Evolutionary conservation across 176 grass and related monocot species (phyloP).

Genomic region (Rhipidocladum racemiflorum): DNA sequence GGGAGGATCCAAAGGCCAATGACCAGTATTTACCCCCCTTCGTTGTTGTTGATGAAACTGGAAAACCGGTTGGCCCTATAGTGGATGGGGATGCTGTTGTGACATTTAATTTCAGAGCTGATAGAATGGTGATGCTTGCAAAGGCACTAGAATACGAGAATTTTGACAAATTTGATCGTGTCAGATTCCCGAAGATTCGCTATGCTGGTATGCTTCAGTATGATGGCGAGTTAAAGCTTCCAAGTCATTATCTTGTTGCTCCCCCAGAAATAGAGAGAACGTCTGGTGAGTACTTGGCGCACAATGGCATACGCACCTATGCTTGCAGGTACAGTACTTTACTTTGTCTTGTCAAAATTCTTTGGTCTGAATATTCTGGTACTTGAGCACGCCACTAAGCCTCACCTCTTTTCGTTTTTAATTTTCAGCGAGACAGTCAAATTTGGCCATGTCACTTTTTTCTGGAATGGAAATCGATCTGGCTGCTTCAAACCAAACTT

Average conservation of each 20-base stretch:
- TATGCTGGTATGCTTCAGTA: conserved; percentile 93
- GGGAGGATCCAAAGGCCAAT: conserved; percentile 58
- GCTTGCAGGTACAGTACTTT: conserved; percentile 70
- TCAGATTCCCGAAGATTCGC: conserved; percentile 60
- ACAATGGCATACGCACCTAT: conserved; percentile 67
- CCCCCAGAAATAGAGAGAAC: conserved; percentile 87
- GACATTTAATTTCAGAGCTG: conserved; percentile 86
- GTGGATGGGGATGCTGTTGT: conserved; percentile 84
- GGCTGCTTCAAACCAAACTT: conserved; percentile 70
- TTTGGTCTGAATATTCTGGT: background rate
- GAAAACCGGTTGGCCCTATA: conserved; percentile 60
- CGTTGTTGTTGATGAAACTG: conserved; percentile 64
- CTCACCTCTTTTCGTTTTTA: background rate
- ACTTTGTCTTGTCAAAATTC: background rate
- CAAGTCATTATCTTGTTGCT: conserved; percentile 74
- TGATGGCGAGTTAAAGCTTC: conserved; percentile 81
- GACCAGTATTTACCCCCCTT: conserved; percentile 90
- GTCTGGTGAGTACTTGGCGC: conserved; percentile 73
- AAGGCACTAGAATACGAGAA: conserved; percentile 77
- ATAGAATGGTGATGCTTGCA: conserved; percentile 84
- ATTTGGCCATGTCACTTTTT: conserved; percentile 96
- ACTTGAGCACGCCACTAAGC: background rate
- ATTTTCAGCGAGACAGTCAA: conserved; percentile 81
- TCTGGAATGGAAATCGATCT: conserved; percentile 98
- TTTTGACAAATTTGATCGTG: conserved; percentile 79